Evolutionary conservation across 106 monocot genomes (phyloP), one percentile per base, ranked within the genome.

Genomic region (Platanthera zijinensis): DNA sequence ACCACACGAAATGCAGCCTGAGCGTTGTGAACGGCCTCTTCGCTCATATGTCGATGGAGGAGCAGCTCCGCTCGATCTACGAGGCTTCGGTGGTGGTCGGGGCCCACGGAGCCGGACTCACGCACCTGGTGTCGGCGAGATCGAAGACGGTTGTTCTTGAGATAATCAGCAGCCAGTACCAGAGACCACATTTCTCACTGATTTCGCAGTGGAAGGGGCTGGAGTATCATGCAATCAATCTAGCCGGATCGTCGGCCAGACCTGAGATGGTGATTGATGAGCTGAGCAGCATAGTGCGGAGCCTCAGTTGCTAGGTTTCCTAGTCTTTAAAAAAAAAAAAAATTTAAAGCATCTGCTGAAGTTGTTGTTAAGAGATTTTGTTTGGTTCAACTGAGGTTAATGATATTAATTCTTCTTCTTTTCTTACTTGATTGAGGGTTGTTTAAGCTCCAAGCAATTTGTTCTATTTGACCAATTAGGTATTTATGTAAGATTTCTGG

Each of bases 91-190:
- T 97, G 49, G 87, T 97, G 6, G 81, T 97, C 49, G 96, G 96
- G 10, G 96, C 96, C 32, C 96, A 97, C 74, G 96, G 96, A 17
- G 96, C 96, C 48, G 96, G 96, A 19, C 87, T 97, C 46, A 97
- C 93, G 8, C 93, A 93, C 74, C 82, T 97, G 69, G 91, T 97
- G 6, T 69, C 85, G 28, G 93, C 93, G 13, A 84, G 79, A 18
- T 73, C 76, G 1, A 80, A 83, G 19, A 82, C 96, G 11, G 78
- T 81, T 14, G 93, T 93, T 32, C 87, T 97, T 52, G 96, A 97
- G 62, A 87, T 97, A 53, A 87, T 97, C 74, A 93, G 93, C 78
- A 94, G 96, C 78, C 74, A 75, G n/a, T 97, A 89, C 62, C 80
- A 82, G 47, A 83, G 96, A 1, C 96, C 96, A 3, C 96, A 97